Conservation (phyloP, 208 protist species). For the Leishmania gerbilli region DNA sequence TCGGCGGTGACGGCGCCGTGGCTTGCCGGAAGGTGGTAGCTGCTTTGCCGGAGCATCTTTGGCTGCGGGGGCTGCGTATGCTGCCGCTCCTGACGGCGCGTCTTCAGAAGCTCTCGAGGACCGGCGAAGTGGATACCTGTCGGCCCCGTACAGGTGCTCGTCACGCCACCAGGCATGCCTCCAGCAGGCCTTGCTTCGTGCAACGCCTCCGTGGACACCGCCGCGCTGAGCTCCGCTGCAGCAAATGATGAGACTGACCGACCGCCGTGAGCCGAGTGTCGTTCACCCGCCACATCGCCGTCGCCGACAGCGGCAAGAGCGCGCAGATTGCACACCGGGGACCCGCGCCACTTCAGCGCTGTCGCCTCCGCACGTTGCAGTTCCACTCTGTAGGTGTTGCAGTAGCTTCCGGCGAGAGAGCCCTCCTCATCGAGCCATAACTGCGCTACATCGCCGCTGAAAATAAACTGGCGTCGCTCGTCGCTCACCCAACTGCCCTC, state of each 20-base stretch:
- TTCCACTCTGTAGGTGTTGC: slow-evolving; percentile 11
- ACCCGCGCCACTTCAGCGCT: slow-evolving; percentile 21
- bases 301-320: neutral
- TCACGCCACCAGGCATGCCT: neutral
- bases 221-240: neutral
- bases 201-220: neutral
- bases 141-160: neutral
- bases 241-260: neutral
- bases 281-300: neutral
- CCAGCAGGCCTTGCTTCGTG: neutral
- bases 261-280: neutral
- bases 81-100: neutral
- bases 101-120: slow-evolving; percentile 6
- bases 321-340: neutral
- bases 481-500: neutral
- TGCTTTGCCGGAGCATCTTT: neutral
- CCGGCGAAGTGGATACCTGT: neutral
- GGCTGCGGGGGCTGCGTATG: neutral
- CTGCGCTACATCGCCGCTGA: slow-evolving; percentile 27
- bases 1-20: neutral
- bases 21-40: neutral
- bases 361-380: neutral
- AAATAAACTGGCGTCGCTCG: neutral
- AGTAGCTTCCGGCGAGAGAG: neutral
- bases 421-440: slow-evolving; percentile 24